phyloP scores from a whole-genome alignment of 2,329 filamentous ascomycete genomes.

The Clarireedia homoeocarpa region DNA sequence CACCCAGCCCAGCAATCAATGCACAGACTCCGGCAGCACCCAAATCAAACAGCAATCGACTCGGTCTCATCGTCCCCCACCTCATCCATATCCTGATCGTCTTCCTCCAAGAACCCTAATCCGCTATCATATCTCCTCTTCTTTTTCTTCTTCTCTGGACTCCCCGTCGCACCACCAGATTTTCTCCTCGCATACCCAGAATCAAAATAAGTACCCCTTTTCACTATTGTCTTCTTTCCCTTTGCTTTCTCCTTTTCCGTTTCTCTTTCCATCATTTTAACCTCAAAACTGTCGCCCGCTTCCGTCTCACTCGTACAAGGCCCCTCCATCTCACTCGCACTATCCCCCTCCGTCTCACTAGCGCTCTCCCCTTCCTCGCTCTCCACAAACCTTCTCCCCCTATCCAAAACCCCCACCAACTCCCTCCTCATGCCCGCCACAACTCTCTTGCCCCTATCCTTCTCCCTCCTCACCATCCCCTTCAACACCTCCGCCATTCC shows the following conservation, averaged over 20 bases:
- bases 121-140: constrained; percentile 47
- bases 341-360: neutral
- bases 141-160: constrained; percentile 30
- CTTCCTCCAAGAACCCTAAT: constrained; percentile 46
- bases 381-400: constrained; percentile 38
- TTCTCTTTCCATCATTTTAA: no score
- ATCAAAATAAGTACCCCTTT: constrained; percentile 20
- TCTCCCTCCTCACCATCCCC: constrained; percentile 37
- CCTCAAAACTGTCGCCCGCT: neutral
- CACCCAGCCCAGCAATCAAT: no score
- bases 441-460: constrained; percentile 37
- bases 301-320: neutral
- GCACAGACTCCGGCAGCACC: no score
- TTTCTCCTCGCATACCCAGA: constrained; percentile 17
- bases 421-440: constrained; percentile 45
- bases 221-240: constrained; percentile 5
- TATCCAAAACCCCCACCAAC: constrained; percentile 39
- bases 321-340: neutral
- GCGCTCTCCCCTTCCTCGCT: constrained; percentile 7
- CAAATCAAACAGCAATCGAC: no score
- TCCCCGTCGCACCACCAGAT: constrained; percentile 27
- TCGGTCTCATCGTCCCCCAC: neutral
- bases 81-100: constrained; percentile 18
- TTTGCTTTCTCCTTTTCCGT: neutral
- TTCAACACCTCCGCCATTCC: constrained; percentile 3